Evolutionary conservation across 2,329 filamentous ascomycete species (phyloP).

Genomic region (Apiospora marii): DNA sequence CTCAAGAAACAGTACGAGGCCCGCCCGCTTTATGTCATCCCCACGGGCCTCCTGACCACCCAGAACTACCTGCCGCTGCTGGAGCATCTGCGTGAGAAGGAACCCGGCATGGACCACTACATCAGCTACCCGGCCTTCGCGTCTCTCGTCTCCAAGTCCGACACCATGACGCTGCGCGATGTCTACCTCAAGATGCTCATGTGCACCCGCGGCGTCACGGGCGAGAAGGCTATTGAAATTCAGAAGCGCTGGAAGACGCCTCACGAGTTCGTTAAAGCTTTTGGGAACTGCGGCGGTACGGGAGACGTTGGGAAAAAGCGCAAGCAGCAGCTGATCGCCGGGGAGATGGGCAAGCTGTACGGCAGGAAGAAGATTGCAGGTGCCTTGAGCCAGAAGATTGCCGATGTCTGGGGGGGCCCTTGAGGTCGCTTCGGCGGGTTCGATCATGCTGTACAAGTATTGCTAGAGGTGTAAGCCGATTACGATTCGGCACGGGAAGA

Average conservation of each 20-base stretch:
- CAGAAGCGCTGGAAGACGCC: conserved; percentile 82
- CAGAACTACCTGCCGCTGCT: conserved; percentile 72
- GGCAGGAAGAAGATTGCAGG: conserved; percentile 75
- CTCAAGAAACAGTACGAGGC: conserved; percentile 71
- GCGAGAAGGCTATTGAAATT: conserved; percentile 81
- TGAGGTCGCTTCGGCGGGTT: conserved; percentile 36
- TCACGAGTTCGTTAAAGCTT: conserved; percentile 74
- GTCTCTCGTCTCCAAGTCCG: conserved; percentile 77
- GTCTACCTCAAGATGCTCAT: conserved; percentile 87
- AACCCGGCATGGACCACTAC: conserved; percentile 61
- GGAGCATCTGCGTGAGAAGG: conserved; percentile 61
- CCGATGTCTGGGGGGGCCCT: conserved; percentile 73
- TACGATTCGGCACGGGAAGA: background rate
- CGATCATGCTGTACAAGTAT: background rate
- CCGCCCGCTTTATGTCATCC: conserved; percentile 68
- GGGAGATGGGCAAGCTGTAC: conserved; percentile 63
- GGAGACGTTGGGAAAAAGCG: conserved; percentile 61
- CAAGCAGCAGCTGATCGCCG: conserved; percentile 67
- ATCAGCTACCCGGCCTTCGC: conserved; percentile 77
- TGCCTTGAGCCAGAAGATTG: conserved; percentile 71
- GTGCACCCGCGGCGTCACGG: conserved; percentile 78
- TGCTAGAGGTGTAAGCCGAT: too few species aligned
- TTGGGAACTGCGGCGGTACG: conserved; percentile 57
- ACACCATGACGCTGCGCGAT: conserved; percentile 76
- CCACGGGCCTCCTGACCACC: conserved; percentile 67